phyloP scores from a whole-genome alignment of 2,329 filamentous ascomycete species.

The Neocatenulostroma microsporum region DNA sequence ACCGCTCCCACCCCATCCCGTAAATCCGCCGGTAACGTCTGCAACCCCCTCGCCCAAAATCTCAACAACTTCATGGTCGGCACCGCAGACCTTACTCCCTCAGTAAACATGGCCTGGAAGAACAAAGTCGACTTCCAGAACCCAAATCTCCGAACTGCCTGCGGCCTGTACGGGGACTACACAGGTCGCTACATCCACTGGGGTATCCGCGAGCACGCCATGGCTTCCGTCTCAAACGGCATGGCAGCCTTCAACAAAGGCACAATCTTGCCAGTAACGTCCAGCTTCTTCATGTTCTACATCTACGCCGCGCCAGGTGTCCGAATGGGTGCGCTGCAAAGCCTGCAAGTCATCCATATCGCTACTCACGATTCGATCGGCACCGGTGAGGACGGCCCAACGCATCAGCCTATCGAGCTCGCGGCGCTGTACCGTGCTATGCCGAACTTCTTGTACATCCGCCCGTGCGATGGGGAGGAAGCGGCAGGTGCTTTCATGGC shows the following conservation, averaged over 20 bases:
- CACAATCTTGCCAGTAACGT: slow-evolving; percentile 31
- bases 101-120: slow-evolving; percentile 34
- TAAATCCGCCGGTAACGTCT: slow-evolving; percentile 42
- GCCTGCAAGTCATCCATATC: slow-evolving; percentile 32
- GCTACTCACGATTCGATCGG: slow-evolving; percentile 34
- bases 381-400: slow-evolving; percentile 32
- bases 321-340: slow-evolving; percentile 32
- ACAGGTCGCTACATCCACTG: slow-evolving; percentile 47
- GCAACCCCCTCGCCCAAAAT: slow-evolving; percentile 29
- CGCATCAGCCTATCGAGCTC: slow-evolving; percentile 33
- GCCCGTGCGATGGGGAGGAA: slow-evolving; percentile 30
- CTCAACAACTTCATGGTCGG: slow-evolving; percentile 30
- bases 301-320: slow-evolving; percentile 32
- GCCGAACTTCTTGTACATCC: slow-evolving; percentile 34
- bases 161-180: slow-evolving; percentile 49
- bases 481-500: slow-evolving; percentile 37
- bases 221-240: slow-evolving; percentile 46
- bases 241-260: slow-evolving; percentile 32
- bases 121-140: slow-evolving; percentile 45
- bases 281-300: slow-evolving; percentile 36
- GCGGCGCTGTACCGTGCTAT: slow-evolving; percentile 31
- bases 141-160: slow-evolving; percentile 25
- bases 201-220: slow-evolving; percentile 55
- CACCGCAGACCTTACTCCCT: slow-evolving; percentile 32
- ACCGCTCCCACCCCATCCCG: slow-evolving; percentile 43